phyloP scores from a whole-genome alignment of 2,329 filamentous ascomycete species.

The Trematosphaeria pertusa region DNA sequence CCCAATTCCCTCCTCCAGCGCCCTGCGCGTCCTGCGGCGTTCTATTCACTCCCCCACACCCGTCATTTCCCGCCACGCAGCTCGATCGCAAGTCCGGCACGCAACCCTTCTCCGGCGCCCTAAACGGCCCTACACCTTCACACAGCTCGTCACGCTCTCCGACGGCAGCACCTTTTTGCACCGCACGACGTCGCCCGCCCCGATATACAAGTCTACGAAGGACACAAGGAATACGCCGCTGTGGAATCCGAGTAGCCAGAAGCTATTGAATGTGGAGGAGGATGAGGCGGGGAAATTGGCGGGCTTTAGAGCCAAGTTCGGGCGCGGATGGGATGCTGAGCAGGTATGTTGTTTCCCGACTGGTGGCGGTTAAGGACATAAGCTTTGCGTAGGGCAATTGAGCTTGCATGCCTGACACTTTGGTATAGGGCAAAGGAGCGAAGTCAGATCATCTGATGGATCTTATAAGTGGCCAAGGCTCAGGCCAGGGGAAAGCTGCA shows the following conservation, averaged over 20 bases:
- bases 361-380: neutral
- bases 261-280: constrained; percentile 85
- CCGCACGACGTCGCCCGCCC: constrained; percentile 75
- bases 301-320: constrained; percentile 85
- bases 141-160: constrained; percentile 90
- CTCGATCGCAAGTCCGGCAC: constrained; percentile 68
- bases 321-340: constrained; percentile 74
- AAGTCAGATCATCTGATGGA: constrained; percentile 28
- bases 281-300: constrained; percentile 92
- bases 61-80: constrained; percentile 12
- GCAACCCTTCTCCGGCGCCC: constrained; percentile 87
- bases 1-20: constrained; percentile 41
- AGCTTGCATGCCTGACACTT: no score
- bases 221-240: constrained; percentile 88
- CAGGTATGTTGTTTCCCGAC: constrained; percentile 12
- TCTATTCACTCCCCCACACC: constrained; percentile 28
- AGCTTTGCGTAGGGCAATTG: no score
- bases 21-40: constrained; percentile 39
- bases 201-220: constrained; percentile 71
- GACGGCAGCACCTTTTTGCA: constrained; percentile 86
- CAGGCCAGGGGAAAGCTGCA: constrained; percentile 4
- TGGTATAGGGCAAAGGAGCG: constrained; percentile 11
- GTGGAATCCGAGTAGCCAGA: constrained; percentile 87
- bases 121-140: constrained; percentile 94
- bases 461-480: constrained; percentile 29